phyloP scores from a whole-genome alignment of 2,329 filamentous ascomycete species.

The Fusarium metavorans region DNA sequence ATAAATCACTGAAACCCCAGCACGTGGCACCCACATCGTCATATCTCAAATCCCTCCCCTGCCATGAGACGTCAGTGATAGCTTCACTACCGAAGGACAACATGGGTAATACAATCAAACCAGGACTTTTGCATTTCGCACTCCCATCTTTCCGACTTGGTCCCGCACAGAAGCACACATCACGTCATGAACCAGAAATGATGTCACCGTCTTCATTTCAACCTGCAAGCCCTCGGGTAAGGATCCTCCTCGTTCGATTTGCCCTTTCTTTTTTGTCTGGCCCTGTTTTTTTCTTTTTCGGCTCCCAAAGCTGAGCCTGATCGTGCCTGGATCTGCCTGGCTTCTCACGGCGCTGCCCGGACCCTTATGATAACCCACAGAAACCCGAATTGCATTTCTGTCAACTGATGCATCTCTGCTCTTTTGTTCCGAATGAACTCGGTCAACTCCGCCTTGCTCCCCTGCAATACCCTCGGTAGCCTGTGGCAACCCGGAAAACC shows the following conservation, averaged over 20 bases:
- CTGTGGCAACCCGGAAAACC: constrained; percentile 14
- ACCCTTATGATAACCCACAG: constrained; percentile 4
- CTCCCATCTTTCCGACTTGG: constrained; percentile 12
- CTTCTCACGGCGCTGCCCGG: not conserved
- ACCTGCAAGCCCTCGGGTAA: constrained; percentile 7
- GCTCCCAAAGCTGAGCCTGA: no score
- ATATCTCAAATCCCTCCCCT: constrained; percentile 1
- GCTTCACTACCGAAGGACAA: not conserved
- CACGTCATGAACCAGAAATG: constrained; percentile 28
- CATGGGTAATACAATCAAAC: not conserved
- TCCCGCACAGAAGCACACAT: constrained; percentile 4
- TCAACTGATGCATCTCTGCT: constrained; percentile 1
- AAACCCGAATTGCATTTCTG: constrained; percentile 7
- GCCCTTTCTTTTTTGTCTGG: constrained; percentile 6
- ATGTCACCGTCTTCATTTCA: constrained; percentile 28
- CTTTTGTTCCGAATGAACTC: not conserved
- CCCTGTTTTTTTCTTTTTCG: not conserved
- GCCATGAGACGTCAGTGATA: not conserved
- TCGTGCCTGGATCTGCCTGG: not conserved
- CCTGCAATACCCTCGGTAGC: not conserved
- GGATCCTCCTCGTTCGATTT: constrained; percentile 8
- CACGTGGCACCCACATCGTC: constrained; percentile 12
- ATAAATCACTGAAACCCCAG: constrained; percentile 11
- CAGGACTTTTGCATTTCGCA: not conserved
- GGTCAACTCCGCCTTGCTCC: not conserved